Evolutionary conservation across 352 stramenopile genomes (phyloP).

Genomic region (Pythium apleroticum): DNA sequence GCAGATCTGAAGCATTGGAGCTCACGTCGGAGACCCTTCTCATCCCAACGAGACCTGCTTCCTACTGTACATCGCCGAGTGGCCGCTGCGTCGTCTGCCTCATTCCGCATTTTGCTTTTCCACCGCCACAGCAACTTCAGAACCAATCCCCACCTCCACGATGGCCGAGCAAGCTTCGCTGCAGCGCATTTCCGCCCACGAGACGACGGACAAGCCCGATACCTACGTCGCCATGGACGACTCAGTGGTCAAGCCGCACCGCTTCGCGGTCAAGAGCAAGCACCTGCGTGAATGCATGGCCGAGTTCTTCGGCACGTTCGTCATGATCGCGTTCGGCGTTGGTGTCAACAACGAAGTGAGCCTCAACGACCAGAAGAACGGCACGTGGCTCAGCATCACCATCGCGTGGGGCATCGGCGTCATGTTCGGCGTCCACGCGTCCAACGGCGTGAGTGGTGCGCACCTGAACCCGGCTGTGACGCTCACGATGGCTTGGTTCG

Average conservation of each 20-base stretch:
- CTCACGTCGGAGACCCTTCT: background rate
- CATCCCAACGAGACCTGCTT: background rate
- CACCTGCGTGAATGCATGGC: conserved; percentile 61
- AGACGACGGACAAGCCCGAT: conserved; percentile 17
- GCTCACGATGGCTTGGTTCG: conserved; percentile 47
- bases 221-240: conserved; percentile 10
- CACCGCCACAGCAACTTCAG: no score
- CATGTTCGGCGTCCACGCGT: conserved; percentile 65
- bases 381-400: conserved; percentile 70
- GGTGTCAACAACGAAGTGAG: conserved; percentile 64
- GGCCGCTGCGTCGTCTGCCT: background rate
- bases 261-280: conserved; percentile 13
- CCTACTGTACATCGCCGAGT: background rate
- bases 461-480: conserved; percentile 75
- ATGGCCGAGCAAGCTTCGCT: conserved; percentile 19
- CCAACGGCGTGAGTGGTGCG: conserved; percentile 50
- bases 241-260: background rate
- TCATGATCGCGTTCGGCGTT: conserved; percentile 67
- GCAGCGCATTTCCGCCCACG: conserved; percentile 8
- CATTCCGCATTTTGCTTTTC: background rate
- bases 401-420: conserved; percentile 74
- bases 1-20: background rate
- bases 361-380: conserved; percentile 47
- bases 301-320: conserved; percentile 60
- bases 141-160: background rate